A percentile compares a stretch with the other conserved stretches of the same genome.
phyloP scores from a whole-genome alignment of 495 filamentous ascomycete species.

The Mytilinidion resinicola region DNA sequence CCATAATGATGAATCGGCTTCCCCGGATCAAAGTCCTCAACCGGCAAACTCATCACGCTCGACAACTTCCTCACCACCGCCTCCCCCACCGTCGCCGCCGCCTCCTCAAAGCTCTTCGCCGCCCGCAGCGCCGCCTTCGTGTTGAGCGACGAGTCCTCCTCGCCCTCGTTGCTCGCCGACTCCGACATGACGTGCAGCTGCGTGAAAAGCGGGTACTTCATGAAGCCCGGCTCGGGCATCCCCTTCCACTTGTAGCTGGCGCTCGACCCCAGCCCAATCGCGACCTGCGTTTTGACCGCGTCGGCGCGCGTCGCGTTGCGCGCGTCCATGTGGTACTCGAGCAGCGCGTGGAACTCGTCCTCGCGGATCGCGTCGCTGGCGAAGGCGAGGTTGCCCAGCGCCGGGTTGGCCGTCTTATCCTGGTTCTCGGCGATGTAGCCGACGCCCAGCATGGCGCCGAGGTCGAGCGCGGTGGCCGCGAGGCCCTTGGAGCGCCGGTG shows the following conservation, averaged over 20 bases:
- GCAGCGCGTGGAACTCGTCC: conserved; percentile 29
- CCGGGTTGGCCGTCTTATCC: neutral
- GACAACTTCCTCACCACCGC: neutral
- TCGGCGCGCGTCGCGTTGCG: conserved; percentile 31
- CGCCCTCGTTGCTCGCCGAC: neutral
- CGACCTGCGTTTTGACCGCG: conserved; percentile 7
- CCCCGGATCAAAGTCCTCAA: neutral
- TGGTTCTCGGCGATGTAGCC: conserved; percentile 1
- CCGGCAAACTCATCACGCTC: neutral
- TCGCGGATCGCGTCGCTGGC: conserved; percentile 21
- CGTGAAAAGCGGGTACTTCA: conserved; percentile 33
- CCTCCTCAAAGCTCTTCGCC: neutral
- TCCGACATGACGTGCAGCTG: conserved; percentile 16
- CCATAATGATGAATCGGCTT: neutral
- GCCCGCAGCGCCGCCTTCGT: neutral
- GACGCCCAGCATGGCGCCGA: neutral
- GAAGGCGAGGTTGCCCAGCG: neutral
- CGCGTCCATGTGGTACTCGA: conserved; percentile 34
- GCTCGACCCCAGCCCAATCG: neutral
- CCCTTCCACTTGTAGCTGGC: conserved; percentile 28
- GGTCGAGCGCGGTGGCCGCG: neutral
- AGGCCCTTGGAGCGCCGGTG: neutral
- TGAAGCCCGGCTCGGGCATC: conserved; percentile 25
- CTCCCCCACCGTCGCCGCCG: neutral
- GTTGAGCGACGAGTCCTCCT: neutral